A percentile compares a stretch with the other conserved stretches of the same genome.
phyloP scores from a whole-genome alignment of 2,329 filamentous ascomycete species.

The Pseudophaeomoniella oleicola region DNA sequence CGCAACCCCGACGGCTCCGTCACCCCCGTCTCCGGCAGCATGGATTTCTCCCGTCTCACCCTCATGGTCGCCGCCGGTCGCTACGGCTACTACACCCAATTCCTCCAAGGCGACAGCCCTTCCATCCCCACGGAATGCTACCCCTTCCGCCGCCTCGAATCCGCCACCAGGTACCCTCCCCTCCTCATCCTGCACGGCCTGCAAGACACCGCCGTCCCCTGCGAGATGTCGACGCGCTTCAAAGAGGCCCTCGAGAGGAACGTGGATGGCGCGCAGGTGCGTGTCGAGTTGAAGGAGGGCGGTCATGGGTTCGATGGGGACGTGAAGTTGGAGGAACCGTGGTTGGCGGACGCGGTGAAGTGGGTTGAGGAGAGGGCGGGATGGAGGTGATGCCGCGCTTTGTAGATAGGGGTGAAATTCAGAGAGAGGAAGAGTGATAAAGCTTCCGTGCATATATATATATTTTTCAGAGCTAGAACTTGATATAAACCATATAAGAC shows the following conservation, averaged over 20 bases:
- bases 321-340: slow-evolving; percentile 12
- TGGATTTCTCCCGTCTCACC: slow-evolving; percentile 1
- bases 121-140: neutral
- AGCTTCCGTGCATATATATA: no score
- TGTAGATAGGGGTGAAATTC: no score
- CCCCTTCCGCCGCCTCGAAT: neutral
- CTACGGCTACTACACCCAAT: neutral
- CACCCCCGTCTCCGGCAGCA: neutral
- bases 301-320: slow-evolving; percentile 22
- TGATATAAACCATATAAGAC: no score
- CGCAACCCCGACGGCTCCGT: slow-evolving; percentile 1
- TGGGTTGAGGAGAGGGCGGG: slow-evolving; percentile 8
- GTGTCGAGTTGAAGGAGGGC: slow-evolving; percentile 15
- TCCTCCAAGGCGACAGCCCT: neutral
- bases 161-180: neutral
- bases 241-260: slow-evolving; percentile 12
- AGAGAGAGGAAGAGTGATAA: no score
- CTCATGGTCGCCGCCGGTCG: neutral
- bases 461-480: no score
- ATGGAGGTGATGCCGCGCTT: no score
- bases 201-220: slow-evolving; percentile 17
- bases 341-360: slow-evolving; percentile 15
- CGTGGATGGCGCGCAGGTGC: slow-evolving; percentile 12
- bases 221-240: slow-evolving; percentile 15
- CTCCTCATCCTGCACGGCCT: slow-evolving; percentile 3